Percentiles rank a stretch among this genome's conserved stretches.
These are phyloP conservation scores for Fomitopsis serialis DNA, from an alignment of 768 basidiomycete genomes.

Conservation along the genomic window DNA sequence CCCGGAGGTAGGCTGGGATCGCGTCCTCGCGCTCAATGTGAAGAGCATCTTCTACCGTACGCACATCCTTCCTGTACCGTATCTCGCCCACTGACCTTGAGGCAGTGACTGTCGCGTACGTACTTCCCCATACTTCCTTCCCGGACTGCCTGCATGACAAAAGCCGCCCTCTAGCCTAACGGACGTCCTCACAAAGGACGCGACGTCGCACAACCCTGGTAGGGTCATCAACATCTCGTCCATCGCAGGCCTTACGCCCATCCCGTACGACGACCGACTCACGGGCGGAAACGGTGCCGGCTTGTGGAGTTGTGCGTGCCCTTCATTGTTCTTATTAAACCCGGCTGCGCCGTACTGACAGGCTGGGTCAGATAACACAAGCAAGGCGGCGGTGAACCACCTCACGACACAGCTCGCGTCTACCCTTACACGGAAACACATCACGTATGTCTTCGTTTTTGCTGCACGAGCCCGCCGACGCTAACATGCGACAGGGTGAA, in stretches of 20 bases:
- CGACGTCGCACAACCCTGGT: slow-evolving; percentile 58
- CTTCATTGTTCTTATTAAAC: neutral
- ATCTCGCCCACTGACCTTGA: neutral
- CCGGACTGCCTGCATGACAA: no score
- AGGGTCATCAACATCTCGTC: slow-evolving; percentile 85
- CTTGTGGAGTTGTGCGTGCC: slow-evolving; percentile 70
- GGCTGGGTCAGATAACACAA: slow-evolving; percentile 54
- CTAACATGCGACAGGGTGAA: slow-evolving; percentile 55
- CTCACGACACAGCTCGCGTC: slow-evolving; percentile 68
- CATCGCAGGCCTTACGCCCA: slow-evolving; percentile 49
- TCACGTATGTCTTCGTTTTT: slow-evolving; percentile 43
- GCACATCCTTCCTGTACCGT: neutral
- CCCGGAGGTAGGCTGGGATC: slow-evolving; percentile 86
- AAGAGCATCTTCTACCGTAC: slow-evolving; percentile 80
- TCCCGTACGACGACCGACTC: slow-evolving; percentile 41
- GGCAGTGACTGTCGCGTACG: slow-evolving; percentile 49
- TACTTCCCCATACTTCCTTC: no score
- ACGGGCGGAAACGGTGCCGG: slow-evolving; percentile 49
- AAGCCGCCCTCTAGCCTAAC: slow-evolving; percentile 45
- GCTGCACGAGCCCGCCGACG: neutral
- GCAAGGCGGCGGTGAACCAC: slow-evolving; percentile 86
- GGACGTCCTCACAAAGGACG: slow-evolving; percentile 59
- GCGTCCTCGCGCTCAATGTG: slow-evolving; percentile 77
- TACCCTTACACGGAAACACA: slow-evolving; percentile 51
- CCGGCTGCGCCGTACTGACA: neutral